phyloP scores from a whole-genome alignment of 768 basidiomycete genomes.

The Pholiota conissans region DNA sequence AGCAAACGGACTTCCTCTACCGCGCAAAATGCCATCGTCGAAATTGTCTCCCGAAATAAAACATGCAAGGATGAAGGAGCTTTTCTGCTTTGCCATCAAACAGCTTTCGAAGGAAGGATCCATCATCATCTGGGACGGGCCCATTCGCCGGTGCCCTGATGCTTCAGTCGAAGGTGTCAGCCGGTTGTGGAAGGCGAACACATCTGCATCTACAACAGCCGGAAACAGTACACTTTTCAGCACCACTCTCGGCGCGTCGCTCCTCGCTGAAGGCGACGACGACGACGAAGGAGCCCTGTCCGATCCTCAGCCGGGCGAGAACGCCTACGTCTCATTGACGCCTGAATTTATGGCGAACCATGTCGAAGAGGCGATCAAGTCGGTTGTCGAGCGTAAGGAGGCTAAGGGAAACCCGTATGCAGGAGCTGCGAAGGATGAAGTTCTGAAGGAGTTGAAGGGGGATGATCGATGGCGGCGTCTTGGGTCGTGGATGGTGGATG shows the following conservation, averaged over 20 bases:
- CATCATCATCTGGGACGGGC: constrained; percentile 73
- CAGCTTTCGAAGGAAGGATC: constrained; percentile 72
- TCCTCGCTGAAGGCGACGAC: constrained; percentile 19
- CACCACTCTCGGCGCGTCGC: constrained; percentile 14
- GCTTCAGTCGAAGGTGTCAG: constrained; percentile 22
- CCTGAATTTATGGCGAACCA: constrained; percentile 45
- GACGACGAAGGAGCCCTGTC: constrained; percentile 50
- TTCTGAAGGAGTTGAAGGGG: constrained; percentile 45
- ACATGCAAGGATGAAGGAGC: constrained; percentile 57
- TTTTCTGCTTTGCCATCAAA: constrained; percentile 66
- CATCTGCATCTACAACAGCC: constrained; percentile 23
- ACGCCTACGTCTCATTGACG: constrained; percentile 66
- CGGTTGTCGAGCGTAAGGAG: constrained; percentile 20
- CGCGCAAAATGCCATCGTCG: not conserved
- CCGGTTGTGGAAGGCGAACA: constrained; percentile 50
- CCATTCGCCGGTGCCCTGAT: constrained; percentile 33
- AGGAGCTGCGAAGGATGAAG: constrained; percentile 40
- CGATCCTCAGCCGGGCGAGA: constrained; percentile 60
- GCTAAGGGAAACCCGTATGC: constrained; percentile 22
- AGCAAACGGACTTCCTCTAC: constrained; percentile 22
- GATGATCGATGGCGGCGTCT: constrained; percentile 70
- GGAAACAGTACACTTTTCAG: constrained; percentile 33
- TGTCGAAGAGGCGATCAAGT: constrained; percentile 46
- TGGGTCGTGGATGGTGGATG: constrained; percentile 63
- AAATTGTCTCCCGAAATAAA: constrained; percentile 23